phyloP scores from a whole-genome alignment of 805 yeast genomes.

The Ogataea populi-albae region DNA sequence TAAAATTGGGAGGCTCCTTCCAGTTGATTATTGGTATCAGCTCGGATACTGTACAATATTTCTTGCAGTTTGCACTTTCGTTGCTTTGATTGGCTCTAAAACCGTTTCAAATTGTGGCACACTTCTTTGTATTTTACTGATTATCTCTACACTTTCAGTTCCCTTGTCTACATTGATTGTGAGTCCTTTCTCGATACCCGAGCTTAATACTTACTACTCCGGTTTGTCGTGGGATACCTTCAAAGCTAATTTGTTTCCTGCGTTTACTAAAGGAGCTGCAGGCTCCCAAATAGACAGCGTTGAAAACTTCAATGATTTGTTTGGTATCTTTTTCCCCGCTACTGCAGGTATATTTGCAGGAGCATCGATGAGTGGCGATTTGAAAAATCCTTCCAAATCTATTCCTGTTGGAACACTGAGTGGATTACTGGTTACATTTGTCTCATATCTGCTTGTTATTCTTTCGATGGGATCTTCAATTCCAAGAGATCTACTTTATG shows the following conservation, averaged over 20 bases:
- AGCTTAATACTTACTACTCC: conserved; percentile 51
- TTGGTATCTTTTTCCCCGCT: conserved; percentile 97
- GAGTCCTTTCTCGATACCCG: conserved; percentile 56
- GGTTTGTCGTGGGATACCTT: conserved; percentile 75
- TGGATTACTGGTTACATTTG: conserved; percentile 77
- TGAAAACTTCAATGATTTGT: conserved; percentile 80
- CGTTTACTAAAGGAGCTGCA: conserved; percentile 87
- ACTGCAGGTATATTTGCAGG: conserved; percentile 99
- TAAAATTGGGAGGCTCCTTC: conserved; percentile 53
- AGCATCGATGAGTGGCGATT: conserved; percentile 96
- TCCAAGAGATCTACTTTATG: conserved; percentile 73
- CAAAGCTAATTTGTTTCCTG: conserved; percentile 66
- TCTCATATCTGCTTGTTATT: conserved; percentile 76
- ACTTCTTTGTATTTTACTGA: conserved; percentile 61
- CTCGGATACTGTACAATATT: conserved; percentile 70
- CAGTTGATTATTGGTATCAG: conserved; percentile 63
- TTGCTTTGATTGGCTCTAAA: conserved; percentile 78
- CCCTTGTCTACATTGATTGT: conserved; percentile 74
- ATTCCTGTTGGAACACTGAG: conserved; percentile 92
- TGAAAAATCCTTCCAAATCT: conserved; percentile 77
- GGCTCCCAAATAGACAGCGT: conserved; percentile 64
- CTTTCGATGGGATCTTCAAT: conserved; percentile 74
- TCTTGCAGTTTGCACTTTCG: conserved; percentile 64
- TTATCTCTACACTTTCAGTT: conserved; percentile 72
- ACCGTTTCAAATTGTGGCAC: conserved; percentile 82